A percentile compares a stretch with the other conserved stretches of the same genome.
phyloP scores from a whole-genome alignment of 2,329 filamentous ascomycete species.

The Monascus ruber region DNA sequence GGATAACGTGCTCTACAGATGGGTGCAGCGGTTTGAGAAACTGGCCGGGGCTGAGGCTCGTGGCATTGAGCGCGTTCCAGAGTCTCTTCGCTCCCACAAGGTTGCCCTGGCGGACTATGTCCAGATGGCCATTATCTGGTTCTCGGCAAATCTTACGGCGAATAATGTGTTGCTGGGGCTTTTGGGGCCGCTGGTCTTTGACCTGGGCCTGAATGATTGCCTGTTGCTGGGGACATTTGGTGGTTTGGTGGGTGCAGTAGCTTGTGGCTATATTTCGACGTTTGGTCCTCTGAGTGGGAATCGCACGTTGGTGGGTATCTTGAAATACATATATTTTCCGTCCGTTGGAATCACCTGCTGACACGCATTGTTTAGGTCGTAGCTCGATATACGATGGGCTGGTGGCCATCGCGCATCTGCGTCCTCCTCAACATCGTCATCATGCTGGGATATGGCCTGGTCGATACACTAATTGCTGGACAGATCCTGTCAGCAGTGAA shows the following conservation, averaged over 20 bases:
- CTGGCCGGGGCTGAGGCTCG: slow-evolving; percentile 29
- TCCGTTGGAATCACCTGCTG: too few species aligned
- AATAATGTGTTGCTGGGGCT: slow-evolving; percentile 17
- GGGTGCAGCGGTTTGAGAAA: too few species aligned
- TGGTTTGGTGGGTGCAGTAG: slow-evolving; percentile 5
- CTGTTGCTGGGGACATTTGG: slow-evolving; percentile 10
- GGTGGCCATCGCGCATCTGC: slow-evolving; percentile 13
- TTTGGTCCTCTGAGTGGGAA: slow-evolving; percentile 16
- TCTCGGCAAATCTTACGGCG: slow-evolving; percentile 7
- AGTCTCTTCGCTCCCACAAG: slow-evolving; percentile 4
- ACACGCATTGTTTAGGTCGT: slow-evolving; percentile 4
- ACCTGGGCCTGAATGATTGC: slow-evolving; percentile 15
- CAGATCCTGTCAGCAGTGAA: slow-evolving; percentile 16
- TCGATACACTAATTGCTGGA: slow-evolving; percentile 15
- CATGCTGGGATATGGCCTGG: slow-evolving; percentile 15
- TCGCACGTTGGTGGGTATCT: slow-evolving; percentile 12
- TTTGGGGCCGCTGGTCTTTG: slow-evolving; percentile 16
- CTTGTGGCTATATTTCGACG: slow-evolving; percentile 13
- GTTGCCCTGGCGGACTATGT: slow-evolving; percentile 4
- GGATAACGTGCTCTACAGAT: too few species aligned
- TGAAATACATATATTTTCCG: not conserved
- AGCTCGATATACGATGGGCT: slow-evolving; percentile 14
- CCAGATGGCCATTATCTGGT: slow-evolving; percentile 7
- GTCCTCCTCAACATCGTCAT: slow-evolving; percentile 16
- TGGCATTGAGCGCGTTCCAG: slow-evolving; percentile 42